Base-by-base conservation (phyloP, 192 early-diverging fungal genomes). In the Coemansia sp. region DNA sequence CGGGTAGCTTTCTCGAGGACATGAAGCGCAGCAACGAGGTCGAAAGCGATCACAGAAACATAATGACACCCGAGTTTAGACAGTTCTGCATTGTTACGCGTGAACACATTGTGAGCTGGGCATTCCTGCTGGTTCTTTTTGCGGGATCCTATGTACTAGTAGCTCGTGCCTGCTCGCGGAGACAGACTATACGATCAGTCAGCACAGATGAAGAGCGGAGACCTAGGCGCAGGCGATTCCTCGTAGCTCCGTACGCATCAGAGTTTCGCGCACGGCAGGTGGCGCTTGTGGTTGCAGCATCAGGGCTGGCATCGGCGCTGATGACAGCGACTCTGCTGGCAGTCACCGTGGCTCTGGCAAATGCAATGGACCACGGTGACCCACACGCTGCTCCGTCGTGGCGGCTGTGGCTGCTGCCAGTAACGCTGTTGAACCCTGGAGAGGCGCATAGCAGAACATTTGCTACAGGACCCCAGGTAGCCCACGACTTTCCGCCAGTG, bases 11-110 rank as follows among this genome's bases (percentile, higher is more conserved):
- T 54, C 73, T 76, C 41, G 67, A 59, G 9, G 73, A 69, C 48
- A 76, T 76, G 73, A 69, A 69, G 43, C 73, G 73, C 22, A 44
- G 60, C 49, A 76, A 76, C 40, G 73, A 61, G 24, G 63, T 38
- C 0, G 73, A 76, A 6, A 76, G 73, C 61, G 73, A 76, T 62
- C 67, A 76, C 63, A 62, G 73, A 38, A 69, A 66, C 50, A 69
- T 76, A 25, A 76, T 76, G 73, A 76, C 73, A 52, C 73, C 73
- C 17, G 73, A 76, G 38, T 76, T 66, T 51, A 67, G 67, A 15
- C 45, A 48, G 40, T 76, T 76, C 48, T 76, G 73, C 61, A 65
- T 69, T 25, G 46, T 60, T 38, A 66, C 59, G 17, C 73, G 73
- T 53, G 73, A 77, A 21, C 73, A 77, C 39, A 57, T 70, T 34